Percentiles rank a stretch among this genome's conserved stretches.
Evolutionary conservation across 2,329 filamentous ascomycete genomes (phyloP).

Genomic region (Aspergillus sp.): DNA sequence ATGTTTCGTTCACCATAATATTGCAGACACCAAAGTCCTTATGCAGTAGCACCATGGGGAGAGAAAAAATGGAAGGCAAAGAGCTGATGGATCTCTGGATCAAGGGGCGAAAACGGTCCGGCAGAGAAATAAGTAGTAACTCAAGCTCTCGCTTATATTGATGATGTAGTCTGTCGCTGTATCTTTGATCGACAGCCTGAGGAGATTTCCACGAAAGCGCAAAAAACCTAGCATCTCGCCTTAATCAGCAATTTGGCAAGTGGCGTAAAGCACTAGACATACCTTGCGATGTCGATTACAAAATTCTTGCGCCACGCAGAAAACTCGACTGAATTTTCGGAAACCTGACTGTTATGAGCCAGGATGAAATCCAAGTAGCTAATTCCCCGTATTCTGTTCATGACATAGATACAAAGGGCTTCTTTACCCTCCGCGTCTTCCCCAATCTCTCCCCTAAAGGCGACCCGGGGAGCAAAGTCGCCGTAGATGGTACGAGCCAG

Average conservation of each 20-base stretch:
- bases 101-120: constrained; percentile 32
- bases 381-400: constrained; percentile 32
- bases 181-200: constrained; percentile 26
- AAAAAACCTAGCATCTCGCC: constrained; percentile 37
- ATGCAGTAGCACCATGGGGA: constrained; percentile 43
- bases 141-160: constrained; percentile 32
- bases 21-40: constrained; percentile 40
- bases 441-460: constrained; percentile 30
- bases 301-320: constrained; percentile 36
- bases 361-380: constrained; percentile 40
- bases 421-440: constrained; percentile 26
- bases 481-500: constrained; percentile 34
- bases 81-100: constrained; percentile 32
- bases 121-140: constrained; percentile 33
- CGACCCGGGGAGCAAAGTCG: constrained; percentile 25
- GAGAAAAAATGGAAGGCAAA: constrained; percentile 34
- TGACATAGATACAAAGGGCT: constrained; percentile 38
- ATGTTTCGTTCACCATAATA: constrained; percentile 39
- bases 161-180: constrained; percentile 22
- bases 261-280: constrained; percentile 4
- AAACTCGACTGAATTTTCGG: constrained; percentile 35
- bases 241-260: constrained; percentile 9
- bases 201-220: constrained; percentile 39
- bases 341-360: constrained; percentile 24
- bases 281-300: constrained; percentile 34